These are phyloP conservation scores for Amniculicola lignicola DNA, from an alignment of 495 filamentous ascomycete genomes.

Conservation along the genomic window DNA sequence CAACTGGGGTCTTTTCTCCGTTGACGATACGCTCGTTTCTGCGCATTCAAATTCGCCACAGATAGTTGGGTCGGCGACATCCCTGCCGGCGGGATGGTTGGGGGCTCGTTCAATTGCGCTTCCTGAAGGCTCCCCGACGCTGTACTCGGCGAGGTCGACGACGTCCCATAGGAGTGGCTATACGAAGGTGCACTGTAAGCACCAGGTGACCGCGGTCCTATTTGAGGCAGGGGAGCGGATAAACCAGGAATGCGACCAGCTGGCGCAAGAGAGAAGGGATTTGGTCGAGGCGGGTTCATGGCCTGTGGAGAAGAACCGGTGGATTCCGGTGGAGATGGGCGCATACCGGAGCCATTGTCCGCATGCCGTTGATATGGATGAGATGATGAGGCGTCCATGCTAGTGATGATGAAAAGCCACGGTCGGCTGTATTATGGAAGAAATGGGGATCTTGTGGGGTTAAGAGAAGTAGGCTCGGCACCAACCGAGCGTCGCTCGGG, in stretches of 20 bases:
- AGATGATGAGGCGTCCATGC: conserved; percentile 21
- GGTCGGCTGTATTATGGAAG: conserved; percentile 15
- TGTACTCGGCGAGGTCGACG: conserved; percentile 35
- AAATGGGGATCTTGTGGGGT: conserved; percentile 29
- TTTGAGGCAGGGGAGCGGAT: conserved; percentile 19
- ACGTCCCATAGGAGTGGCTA: conserved; percentile 24
- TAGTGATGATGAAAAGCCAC: background rate
- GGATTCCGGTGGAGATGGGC: conserved; percentile 21
- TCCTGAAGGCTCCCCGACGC: conserved; percentile 31
- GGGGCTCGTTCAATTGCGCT: conserved; percentile 11
- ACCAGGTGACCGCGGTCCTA: conserved; percentile 27
- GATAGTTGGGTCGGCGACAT: conserved; percentile 49
- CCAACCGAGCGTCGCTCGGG: conserved; percentile 27
- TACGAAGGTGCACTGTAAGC: conserved; percentile 19
- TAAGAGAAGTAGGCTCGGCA: conserved; percentile 28
- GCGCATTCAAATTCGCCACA: conserved; percentile 52
- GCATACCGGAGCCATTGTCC: conserved; percentile 3
- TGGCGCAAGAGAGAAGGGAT: conserved; percentile 25
- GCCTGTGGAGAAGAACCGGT: conserved; percentile 21
- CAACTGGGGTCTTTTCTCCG: conserved; percentile 95
- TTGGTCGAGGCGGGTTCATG: conserved; percentile 23
- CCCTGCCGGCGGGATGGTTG: conserved; percentile 42
- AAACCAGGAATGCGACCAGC: conserved; percentile 25
- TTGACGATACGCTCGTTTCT: conserved; percentile 93
- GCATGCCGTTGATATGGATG: conserved; percentile 23